Conservation (phyloP, 108 stramenopile species). For the Parietichytrium sp. region DNA sequence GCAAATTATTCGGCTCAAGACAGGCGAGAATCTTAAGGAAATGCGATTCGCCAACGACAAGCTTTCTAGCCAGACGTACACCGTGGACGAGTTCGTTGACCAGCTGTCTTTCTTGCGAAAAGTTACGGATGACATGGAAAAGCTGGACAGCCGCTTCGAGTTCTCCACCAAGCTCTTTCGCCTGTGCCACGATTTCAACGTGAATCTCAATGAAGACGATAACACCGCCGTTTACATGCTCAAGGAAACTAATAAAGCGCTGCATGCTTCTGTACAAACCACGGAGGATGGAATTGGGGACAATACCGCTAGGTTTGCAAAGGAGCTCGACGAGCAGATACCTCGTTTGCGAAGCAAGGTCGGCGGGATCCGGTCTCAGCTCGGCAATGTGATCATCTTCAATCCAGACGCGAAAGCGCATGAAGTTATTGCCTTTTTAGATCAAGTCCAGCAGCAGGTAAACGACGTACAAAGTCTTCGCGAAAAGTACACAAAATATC, state of each 20-base stretch:
- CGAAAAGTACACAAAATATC: not conserved
- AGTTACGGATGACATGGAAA: slow-evolving; percentile 44
- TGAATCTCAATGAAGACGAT: not conserved
- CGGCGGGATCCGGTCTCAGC: not conserved
- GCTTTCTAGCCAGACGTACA: slow-evolving; percentile 42
- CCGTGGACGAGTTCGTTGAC: slow-evolving; percentile 58
- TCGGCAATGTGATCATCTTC: not conserved
- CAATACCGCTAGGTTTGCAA: slow-evolving; percentile 1
- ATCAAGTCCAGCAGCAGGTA: not conserved
- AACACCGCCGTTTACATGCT: slow-evolving; percentile 29
- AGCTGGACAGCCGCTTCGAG: slow-evolving; percentile 53
- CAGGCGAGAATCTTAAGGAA: slow-evolving; percentile 46
- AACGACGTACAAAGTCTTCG: not conserved
- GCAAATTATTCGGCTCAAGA: slow-evolving; percentile 48
- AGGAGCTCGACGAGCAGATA: slow-evolving; percentile 13
- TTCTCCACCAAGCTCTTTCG: slow-evolving; percentile 46
- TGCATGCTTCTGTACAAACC: not conserved
- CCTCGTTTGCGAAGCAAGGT: not conserved
- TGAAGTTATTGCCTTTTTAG: not conserved
- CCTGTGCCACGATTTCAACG: slow-evolving; percentile 3
- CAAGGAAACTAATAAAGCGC: not conserved
- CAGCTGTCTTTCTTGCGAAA: slow-evolving; percentile 56
- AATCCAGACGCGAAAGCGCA: not conserved
- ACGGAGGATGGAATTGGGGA: not conserved
- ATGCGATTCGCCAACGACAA: slow-evolving; percentile 53